Evolutionary conservation across 1,139 yeast genomes (phyloP).

Genomic region (Zygosaccharomyces sapae): DNA sequence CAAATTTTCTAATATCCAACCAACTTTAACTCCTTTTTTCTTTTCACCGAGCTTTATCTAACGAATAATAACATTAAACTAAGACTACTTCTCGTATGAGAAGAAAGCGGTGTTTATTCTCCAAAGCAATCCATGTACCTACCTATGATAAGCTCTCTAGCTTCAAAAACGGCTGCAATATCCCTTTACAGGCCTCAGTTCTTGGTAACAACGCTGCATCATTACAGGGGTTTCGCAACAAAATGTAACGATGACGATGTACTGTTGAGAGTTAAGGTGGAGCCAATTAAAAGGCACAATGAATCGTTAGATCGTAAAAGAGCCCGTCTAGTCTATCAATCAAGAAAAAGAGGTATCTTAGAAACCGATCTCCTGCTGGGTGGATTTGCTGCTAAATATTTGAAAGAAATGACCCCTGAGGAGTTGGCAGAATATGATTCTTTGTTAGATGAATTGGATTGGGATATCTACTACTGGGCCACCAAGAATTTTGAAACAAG

Average conservation of each 20-base stretch:
- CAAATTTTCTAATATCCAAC: neutral
- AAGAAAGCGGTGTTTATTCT: neutral
- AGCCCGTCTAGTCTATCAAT: constrained; percentile 84
- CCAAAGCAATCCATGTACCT: neutral
- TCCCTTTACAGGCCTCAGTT: neutral
- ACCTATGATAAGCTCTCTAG: neutral
- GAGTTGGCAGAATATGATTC: constrained; percentile 83
- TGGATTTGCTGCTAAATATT: constrained; percentile 74
- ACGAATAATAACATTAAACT: neutral
- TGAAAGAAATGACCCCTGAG: constrained; percentile 54
- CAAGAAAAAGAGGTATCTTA: constrained; percentile 90
- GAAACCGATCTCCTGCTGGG: constrained; percentile 86
- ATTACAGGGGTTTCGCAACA: neutral
- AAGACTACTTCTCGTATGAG: neutral
- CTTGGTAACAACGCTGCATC: neutral
- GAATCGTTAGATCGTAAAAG: constrained; percentile 75
- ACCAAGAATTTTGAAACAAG: constrained; percentile 74
- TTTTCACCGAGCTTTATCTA: neutral
- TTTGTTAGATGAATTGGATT: constrained; percentile 86
- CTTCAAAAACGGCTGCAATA: neutral
- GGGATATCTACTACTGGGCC: constrained; percentile 99
- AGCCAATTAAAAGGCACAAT: constrained; percentile 69
- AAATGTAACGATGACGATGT: constrained; percentile 27
- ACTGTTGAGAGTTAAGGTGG: constrained; percentile 47
- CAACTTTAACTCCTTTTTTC: neutral